These are phyloP conservation scores for Penicillium sp. DNA, from an alignment of 2,329 filamentous ascomycete species.

Conservation along the genomic window DNA sequence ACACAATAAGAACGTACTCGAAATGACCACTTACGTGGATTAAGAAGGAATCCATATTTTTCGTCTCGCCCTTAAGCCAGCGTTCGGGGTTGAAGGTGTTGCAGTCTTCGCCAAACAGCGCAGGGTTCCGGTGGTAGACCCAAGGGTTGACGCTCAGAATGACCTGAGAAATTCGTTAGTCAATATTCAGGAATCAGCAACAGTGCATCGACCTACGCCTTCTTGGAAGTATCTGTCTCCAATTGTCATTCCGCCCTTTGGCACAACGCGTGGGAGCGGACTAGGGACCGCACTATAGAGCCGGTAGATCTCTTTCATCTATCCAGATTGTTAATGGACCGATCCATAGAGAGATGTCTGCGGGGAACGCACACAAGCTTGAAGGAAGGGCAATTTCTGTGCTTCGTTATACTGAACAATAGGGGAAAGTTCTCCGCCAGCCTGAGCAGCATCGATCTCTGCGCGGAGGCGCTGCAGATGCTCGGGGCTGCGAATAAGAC, in stretches of 20 bases:
- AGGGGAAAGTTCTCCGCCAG: slow-evolving; percentile 19
- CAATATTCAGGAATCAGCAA: not conserved
- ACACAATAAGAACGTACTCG: not conserved
- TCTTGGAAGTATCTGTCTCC: slow-evolving; percentile 28
- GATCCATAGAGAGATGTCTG: too few species aligned
- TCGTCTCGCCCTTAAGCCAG: slow-evolving; percentile 15
- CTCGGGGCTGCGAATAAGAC: slow-evolving; percentile 30
- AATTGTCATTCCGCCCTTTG: slow-evolving; percentile 33
- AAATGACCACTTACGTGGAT: slow-evolving; percentile 14
- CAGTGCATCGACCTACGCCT: slow-evolving; percentile 18
- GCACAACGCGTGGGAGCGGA: slow-evolving; percentile 32
- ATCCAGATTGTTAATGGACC: not conserved
- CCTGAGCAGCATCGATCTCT: slow-evolving; percentile 27
- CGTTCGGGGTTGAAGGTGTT: slow-evolving; percentile 26
- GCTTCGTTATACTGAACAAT: slow-evolving; percentile 28
- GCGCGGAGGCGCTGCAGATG: slow-evolving; percentile 13
- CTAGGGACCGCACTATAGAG: slow-evolving; percentile 33
- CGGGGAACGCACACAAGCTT: slow-evolving; percentile 31
- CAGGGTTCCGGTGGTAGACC: slow-evolving; percentile 23
- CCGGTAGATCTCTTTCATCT: slow-evolving; percentile 41
- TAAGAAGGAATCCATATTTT: slow-evolving; percentile 6
- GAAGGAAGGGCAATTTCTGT: slow-evolving; percentile 34
- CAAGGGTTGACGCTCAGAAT: slow-evolving; percentile 37
- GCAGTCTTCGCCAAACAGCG: slow-evolving; percentile 24
- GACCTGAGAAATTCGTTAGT: not conserved